Conservation (phyloP, 2,329 filamentous ascomycete species). For the Zasmidium angulare region DNA sequence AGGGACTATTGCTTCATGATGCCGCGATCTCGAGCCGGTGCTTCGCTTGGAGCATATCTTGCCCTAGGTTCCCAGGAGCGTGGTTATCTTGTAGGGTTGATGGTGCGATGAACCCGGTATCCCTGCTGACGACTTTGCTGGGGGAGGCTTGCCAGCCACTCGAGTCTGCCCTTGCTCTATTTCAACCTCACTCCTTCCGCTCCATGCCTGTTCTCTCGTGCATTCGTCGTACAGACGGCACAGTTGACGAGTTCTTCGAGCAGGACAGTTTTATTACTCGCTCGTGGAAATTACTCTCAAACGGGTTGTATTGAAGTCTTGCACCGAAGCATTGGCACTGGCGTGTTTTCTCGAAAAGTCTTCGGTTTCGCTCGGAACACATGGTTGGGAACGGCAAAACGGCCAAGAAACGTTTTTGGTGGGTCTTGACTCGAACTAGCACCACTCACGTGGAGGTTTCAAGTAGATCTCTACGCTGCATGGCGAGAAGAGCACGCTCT, state of each 20-base stretch:
- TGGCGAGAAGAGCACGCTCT: not conserved
- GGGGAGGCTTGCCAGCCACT: not conserved
- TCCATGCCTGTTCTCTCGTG: too few relatives aligned
- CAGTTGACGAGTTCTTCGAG: too few relatives aligned
- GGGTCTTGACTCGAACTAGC: not conserved
- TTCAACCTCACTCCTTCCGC: not conserved
- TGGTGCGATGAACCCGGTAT: not conserved
- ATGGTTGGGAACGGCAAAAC: not conserved
- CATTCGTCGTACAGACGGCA: not conserved
- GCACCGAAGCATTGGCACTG: not conserved
- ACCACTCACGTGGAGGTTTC: not conserved
- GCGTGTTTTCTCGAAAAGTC: not conserved
- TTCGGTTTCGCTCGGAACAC: not conserved
- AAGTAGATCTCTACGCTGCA: not conserved
- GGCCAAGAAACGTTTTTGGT: not conserved
- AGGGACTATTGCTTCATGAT: not conserved
- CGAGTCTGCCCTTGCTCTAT: not conserved
- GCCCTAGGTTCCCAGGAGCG: not conserved
- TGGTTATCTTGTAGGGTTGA: not conserved
- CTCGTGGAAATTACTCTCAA: not conserved
- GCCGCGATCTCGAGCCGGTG: not conserved
- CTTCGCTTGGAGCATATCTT: not conserved
- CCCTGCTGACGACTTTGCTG: not conserved
- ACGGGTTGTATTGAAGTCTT: not conserved
- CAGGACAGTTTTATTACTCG: too few relatives aligned